Evolutionary conservation across 495 filamentous ascomycete genomes (phyloP).

Genomic region (Daldinia bambusicola): DNA sequence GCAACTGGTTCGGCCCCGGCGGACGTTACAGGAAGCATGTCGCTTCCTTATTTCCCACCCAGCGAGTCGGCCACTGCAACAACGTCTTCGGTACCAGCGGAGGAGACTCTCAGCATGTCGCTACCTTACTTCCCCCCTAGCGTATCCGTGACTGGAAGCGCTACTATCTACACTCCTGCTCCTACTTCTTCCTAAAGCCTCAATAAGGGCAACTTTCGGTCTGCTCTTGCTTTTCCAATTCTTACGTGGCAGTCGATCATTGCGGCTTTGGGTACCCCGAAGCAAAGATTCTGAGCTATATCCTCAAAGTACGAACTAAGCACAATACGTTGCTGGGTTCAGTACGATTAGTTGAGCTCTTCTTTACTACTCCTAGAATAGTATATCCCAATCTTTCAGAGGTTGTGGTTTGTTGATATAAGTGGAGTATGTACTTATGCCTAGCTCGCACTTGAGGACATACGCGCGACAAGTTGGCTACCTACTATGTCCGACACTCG

Average conservation of each 20-base stretch:
- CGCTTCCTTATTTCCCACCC: not conserved
- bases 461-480: too few species aligned
- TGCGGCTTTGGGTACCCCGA: conserved; percentile 24
- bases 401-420: too few species aligned
- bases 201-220: conserved; percentile 11
- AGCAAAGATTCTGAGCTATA: too few species aligned
- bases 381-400: too few species aligned
- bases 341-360: too few species aligned
- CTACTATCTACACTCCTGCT: not conserved
- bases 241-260: not conserved
- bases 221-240: conserved; percentile 15
- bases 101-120: not conserved
- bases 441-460: too few species aligned
- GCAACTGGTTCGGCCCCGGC: not conserved
- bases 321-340: too few species aligned
- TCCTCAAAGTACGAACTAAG: too few species aligned
- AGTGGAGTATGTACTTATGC: too few species aligned
- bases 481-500: conserved; percentile 20
- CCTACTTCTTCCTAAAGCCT: conserved; percentile 5
- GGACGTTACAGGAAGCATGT: not conserved
- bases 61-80: not conserved
- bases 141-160: not conserved
- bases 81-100: not conserved
- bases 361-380: too few species aligned
- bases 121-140: not conserved